These are phyloP conservation scores for Astrocystis sublimbata DNA, from an alignment of 495 filamentous ascomycete species.

Conservation along the genomic window DNA sequence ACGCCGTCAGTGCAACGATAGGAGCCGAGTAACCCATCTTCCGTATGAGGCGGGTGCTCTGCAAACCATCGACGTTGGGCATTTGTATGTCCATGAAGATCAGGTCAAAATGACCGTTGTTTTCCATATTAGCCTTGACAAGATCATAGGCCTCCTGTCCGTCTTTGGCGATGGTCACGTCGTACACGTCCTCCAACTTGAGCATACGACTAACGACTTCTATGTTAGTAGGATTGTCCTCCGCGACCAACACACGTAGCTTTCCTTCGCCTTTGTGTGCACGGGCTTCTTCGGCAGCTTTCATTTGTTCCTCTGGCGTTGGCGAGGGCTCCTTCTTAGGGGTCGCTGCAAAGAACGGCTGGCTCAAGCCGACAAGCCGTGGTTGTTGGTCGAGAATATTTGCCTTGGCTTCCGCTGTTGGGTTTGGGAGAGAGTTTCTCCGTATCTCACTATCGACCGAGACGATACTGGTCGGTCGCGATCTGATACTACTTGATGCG, in stretches of 20 bases:
- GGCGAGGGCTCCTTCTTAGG: slow-evolving; percentile 32
- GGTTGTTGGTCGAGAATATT: slow-evolving; percentile 59
- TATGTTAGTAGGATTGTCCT: slow-evolving; percentile 94
- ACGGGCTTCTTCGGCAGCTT: slow-evolving; percentile 50
- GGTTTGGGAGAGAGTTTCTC: slow-evolving; percentile 35
- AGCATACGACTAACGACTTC: slow-evolving; percentile 73
- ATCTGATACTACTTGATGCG: slow-evolving; percentile 56
- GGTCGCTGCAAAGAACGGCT: slow-evolving; percentile 77
- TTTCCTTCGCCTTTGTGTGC: slow-evolving; percentile 60
- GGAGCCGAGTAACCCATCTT: slow-evolving; percentile 84
- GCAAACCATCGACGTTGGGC: slow-evolving; percentile 88
- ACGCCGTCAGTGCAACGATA: slow-evolving; percentile 89
- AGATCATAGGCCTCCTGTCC: slow-evolving; percentile 87
- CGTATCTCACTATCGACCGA: slow-evolving; percentile 65
- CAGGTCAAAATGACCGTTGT: slow-evolving; percentile 69
- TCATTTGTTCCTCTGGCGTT: slow-evolving; percentile 42
- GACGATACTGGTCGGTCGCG: slow-evolving; percentile 72
- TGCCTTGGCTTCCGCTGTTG: slow-evolving; percentile 31
- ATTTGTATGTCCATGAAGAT: slow-evolving; percentile 97
- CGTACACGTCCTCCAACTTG: slow-evolving; percentile 60
- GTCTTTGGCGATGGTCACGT: slow-evolving; percentile 79
- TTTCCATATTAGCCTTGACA: slow-evolving; percentile 79
- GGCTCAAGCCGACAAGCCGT: slow-evolving; percentile 77
- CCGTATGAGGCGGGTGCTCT: slow-evolving; percentile 84
- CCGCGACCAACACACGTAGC: slow-evolving; percentile 84